A percentile compares a stretch with the other conserved stretches of the same genome.
Evolutionary conservation across 495 filamentous ascomycete species (phyloP).

Genomic region (Beverwykella pulmonaria): DNA sequence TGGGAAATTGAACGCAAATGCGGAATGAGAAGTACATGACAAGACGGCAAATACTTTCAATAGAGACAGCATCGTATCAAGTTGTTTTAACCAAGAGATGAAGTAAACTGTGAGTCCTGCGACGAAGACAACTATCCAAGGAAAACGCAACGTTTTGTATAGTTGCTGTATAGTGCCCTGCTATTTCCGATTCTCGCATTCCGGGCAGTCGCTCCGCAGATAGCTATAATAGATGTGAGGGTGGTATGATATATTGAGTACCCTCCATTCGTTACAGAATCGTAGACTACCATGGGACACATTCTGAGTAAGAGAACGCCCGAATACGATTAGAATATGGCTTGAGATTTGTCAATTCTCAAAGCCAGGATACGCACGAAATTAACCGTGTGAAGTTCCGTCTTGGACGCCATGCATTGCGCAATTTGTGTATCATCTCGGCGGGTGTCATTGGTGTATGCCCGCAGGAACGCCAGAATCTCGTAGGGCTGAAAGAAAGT

Average conservation of each 20-base stretch:
- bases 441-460: background rate
- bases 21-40: background rate
- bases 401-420: background rate
- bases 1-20: slow-evolving; percentile 22
- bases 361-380: background rate
- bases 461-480: background rate
- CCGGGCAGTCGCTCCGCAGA: background rate
- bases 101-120: background rate
- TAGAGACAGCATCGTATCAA: slow-evolving; percentile 4
- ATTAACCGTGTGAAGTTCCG: background rate
- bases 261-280: background rate
- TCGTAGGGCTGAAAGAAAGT: background rate
- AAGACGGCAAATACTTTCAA: background rate
- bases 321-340: background rate
- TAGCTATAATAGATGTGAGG: background rate
- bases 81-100: background rate
- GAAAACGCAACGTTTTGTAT: slow-evolving; percentile 1
- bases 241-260: background rate
- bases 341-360: background rate
- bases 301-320: background rate
- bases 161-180: background rate
- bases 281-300: too few relatives aligned
- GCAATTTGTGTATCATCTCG: background rate
- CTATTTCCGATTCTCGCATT: background rate
- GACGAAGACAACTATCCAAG: background rate